Evolutionary conservation across 1,284 basidiomycete genomes (phyloP), one percentile per base, ranked within the genome.

Genomic region (Calocybe gambosa): DNA sequence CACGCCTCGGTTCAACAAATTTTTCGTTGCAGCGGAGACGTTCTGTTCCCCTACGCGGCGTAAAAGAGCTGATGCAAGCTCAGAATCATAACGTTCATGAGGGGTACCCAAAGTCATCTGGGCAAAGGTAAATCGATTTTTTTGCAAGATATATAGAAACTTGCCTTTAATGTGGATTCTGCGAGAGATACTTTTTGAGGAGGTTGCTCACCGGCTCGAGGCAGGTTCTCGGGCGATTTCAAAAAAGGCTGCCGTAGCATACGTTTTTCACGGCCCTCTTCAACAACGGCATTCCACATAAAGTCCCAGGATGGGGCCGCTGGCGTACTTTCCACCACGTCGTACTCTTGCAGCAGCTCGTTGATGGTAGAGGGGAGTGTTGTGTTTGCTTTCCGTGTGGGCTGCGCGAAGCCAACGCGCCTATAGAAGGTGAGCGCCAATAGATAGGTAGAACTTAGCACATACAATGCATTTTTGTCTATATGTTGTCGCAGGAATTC

Each of bases 401-500:
- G 64, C 52, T 79, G 72, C 42, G 74, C 65, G 56, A 80, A 77
- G 28, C 79, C 77, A 50, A 81, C 75, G 44, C 79, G 73, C 54
- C 82, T 81, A 52, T 26, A 16, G 18, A 9, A 50, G 49, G 31
- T 49, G 54, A 55, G 20, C 62, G 29, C 31, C 23, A 56, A 43
- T 31, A 16, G 50, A 31, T 16, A 7, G 13, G 25, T 36, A 37
- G 33, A 39, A 23, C 3, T 35, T 38, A 42, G 33, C 2, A 76
- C 89, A 64, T 59, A 93, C 89, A 93, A 58, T 1, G 85, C 79
- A 59, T 80, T 82, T 67, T 94, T 95, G 63, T 95, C 89, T 37
- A 96, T 73, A 55, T 87, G 74, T 10, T 74, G 73, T 31, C 93
- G 77, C 43, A 96, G 71, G 59, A 91, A 92, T 51, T 84, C 78